These are phyloP conservation scores for Mortierella sp. DNA, from an alignment of 371 early-diverging fungal genomes.

Conservation along the genomic window DNA sequence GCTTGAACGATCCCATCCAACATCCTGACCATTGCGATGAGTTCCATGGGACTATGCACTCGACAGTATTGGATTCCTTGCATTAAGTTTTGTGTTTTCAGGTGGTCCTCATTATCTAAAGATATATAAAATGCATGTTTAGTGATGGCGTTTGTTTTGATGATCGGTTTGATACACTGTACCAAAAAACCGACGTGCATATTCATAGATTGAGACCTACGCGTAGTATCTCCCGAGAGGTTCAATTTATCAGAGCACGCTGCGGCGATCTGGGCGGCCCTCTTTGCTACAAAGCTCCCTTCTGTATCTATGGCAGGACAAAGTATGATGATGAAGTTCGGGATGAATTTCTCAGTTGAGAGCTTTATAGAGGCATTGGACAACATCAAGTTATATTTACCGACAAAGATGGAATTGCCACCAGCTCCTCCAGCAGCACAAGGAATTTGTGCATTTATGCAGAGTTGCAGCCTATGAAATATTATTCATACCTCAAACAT, in stretches of 20 bases:
- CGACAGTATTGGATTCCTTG: constrained; percentile 43
- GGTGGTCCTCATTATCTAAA: not conserved
- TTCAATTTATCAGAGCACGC: constrained; percentile 7
- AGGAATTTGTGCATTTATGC: constrained; percentile 52
- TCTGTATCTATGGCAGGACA: constrained; percentile 61
- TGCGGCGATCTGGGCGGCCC: constrained; percentile 60
- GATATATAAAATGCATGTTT: no score
- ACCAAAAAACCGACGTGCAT: not conserved
- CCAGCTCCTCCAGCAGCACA: constrained; percentile 17
- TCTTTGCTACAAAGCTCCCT: constrained; percentile 62
- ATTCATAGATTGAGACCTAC: not conserved
- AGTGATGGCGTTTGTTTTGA: no score
- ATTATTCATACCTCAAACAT: not conserved
- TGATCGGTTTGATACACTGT: not conserved
- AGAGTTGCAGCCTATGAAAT: constrained; percentile 60
- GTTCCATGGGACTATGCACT: constrained; percentile 42
- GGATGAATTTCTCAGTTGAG: not conserved
- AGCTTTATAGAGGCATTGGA: not conserved
- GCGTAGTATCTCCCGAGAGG: not conserved
- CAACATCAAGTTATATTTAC: not conserved
- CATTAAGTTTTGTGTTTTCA: constrained; percentile 11
- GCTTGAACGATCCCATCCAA: constrained; percentile 22
- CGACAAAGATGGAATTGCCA: constrained; percentile 43
- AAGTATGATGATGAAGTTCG: not conserved
- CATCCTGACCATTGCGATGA: constrained; percentile 43